phyloP scores from a whole-genome alignment of 2,329 filamentous ascomycete genomes.

The Diplodia sapinea region DNA sequence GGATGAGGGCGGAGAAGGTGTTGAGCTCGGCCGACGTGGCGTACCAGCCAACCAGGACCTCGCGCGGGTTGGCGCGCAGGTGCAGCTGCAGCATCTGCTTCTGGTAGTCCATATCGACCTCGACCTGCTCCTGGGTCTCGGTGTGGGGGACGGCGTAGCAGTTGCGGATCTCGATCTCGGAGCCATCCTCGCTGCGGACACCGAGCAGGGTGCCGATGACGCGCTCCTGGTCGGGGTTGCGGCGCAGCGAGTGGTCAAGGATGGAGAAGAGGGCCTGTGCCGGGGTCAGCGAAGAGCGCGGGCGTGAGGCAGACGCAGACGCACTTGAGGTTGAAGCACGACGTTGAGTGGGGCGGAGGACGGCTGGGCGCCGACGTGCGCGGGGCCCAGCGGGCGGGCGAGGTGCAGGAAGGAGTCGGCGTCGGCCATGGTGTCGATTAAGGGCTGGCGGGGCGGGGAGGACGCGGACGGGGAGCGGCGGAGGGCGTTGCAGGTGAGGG shows the following conservation, averaged over 20 bases:
- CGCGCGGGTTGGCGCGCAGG: conserved; percentile 90
- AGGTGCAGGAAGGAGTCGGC: conserved; percentile 92
- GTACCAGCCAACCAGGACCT: conserved; percentile 97
- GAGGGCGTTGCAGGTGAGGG: conserved; percentile 19
- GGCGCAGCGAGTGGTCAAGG: conserved; percentile 89
- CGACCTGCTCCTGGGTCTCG: conserved; percentile 97
- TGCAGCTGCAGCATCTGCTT: conserved; percentile 98
- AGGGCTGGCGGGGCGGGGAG: conserved; percentile 28
- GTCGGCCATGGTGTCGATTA: conserved; percentile 72
- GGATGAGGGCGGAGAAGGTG: conserved; percentile 97
- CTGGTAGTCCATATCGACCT: conserved; percentile 99
- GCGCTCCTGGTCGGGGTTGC: conserved; percentile 88
- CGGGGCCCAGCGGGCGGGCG: conserved; percentile 86
- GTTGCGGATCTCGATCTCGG: conserved; percentile 92
- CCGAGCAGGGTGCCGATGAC: conserved; percentile 97
- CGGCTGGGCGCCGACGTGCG: conserved; percentile 76
- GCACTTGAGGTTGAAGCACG: conserved; percentile 92
- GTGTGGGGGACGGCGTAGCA: conserved; percentile 98
- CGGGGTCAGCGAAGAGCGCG: conserved; percentile 20
- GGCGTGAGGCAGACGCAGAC: conserved; percentile 37
- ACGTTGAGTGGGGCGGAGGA: conserved; percentile 92
- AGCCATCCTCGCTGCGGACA: conserved; percentile 92
- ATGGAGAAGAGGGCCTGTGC: conserved; percentile 67
- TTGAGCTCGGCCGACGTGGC: conserved; percentile 96
- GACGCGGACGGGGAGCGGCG: conserved; percentile 21